Evolutionary conservation across 2,329 filamentous ascomycete genomes (phyloP), one percentile per base, ranked within the genome.

Genomic region (Trichoderma gracile): DNA sequence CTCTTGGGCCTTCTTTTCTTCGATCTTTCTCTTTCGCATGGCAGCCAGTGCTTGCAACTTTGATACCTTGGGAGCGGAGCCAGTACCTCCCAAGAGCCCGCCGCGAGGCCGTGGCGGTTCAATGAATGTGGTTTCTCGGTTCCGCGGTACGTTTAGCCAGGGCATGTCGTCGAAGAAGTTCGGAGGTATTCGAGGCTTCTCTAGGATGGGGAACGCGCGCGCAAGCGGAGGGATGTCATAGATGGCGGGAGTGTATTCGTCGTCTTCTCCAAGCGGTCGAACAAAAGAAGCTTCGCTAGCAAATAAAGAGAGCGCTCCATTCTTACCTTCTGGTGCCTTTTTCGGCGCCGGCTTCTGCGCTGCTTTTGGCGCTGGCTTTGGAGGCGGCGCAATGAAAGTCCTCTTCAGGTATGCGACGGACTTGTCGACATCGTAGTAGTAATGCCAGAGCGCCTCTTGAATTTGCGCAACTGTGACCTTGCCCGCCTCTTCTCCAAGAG

Each of bases 391-490:
- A 69, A 86, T 78, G 68, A 80, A 85, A 38, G 81, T 88, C 82
- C 88, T 90, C 67, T 87, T 85, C 65, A 99, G 78, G 73, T 96
- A 97, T 64, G 85, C 82, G 43, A 96, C 89, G 1, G 92, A 87
- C 77, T 97, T 97, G 64, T 88, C 89, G 33, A 97, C 82, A 71
- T 99, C 93, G 74, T 93, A 98, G 76, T 94, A 98, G 77, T 97
- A 97, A 77, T 99, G 87, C 92, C 93, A 98, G 17, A 99, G 78
- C 0, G 93, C 86, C 67, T 98, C 94, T 74, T 96, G 87, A 67
- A 97, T 94, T 73, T 97, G 89, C 43, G 73, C 76, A 52, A 76
- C 78, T 42, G 82, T 84, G 70, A 89, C 82, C 67, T 85, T 86
- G 68, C 78, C 78, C 38, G 82, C 80, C 66, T 85, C 81, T 10